Base-by-base conservation (phyloP, 257 asterid species). In the Leonotis leonurus region DNA sequence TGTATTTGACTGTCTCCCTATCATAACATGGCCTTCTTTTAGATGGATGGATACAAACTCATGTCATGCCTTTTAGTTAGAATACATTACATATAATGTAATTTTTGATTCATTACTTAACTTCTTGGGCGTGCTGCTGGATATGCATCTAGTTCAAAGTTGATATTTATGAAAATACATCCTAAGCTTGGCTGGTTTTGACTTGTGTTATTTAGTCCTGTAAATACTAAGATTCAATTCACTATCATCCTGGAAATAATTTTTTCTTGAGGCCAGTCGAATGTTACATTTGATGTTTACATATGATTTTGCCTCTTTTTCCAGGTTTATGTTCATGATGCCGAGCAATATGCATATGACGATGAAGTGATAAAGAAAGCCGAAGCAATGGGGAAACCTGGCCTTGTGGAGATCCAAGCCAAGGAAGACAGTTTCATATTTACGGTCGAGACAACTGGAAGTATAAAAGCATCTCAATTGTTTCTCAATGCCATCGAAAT, bases 351-450 rank as follows among this genome's bases (percentile, higher is more conserved):
- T 60, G 79, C 97, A 0, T 93, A 87, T 2, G 99, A 93, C 37
- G 99, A 93, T 24, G 99, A 93, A 80, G 88, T 93, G 80, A 70
- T 87, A 8, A 93, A 93, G 87, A 87, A 85, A 81, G 89, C 89
- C 22, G 99, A 87, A n/a, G 79, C 94, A 22, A 78, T 93, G 94
- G 86, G 89, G 0, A 78, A 81, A 71, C 83, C 92, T 1, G 95
- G 96, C 27, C 90, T 93, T 2, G 77, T 93, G 27, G 96, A 93
- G 69, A 85, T 93, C 58, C 78, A 75, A 53, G 89, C 99, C 64
- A 93, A 74, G 75, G 97, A 90, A 76, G 97, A 93, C 69, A 85
- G 92, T 68, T 93, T 93, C 74, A 83, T 93, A 44, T 93, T 93
- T 73, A 85, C 94, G 0, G 92, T 93, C 4, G 99, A 93, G 79